Base-by-base conservation (phyloP, 2,329 filamentous ascomycete species). In the Epichloe scottii region DNA sequence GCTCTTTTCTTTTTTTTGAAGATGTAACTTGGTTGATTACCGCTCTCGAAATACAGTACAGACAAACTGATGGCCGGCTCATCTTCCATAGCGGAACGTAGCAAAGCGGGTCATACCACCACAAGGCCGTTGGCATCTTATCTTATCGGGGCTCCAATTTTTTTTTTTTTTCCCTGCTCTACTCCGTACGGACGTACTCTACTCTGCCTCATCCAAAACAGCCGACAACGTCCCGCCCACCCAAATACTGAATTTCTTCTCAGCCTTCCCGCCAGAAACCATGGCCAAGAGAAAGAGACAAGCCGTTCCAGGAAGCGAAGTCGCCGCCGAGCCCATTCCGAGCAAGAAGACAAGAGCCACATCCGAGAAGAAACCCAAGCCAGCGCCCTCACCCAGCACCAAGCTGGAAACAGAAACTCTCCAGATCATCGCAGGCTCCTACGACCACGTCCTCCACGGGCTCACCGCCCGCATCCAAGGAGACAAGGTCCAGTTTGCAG, bases 391-490 rank as follows among this genome's bases (percentile, higher is more conserved):
- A 65, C 42, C 19, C 17, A 12, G 7, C 44, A 34, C 8, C 1
- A 14, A n/a, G 12, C 37, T 49, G 30, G 21, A 46, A 10, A 12
- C 49, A 6, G 68, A 81, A 58, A 83, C 84, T n/a, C 75, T 97
- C 53, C 93, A 97, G 67, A 84, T 98, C 57, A 77, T 97, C 54
- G 84, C 89, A 6, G 93, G 93, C 46, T 96, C 90, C 49, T 98
- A 98, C 70, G 93, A 98, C 64, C 81, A 89, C 56, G 82, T 94
- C 47, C 78, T 98, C 19, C 93, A 98, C 66, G 93, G 93, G 54
- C 77, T 96, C 60, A 88, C 86, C 7, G 89, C 86, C n/a, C 81
- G 81, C 2, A 72, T 95, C 49, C 56, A 60, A 34, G 48, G 57
- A 34, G 56, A 66, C 41, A 57, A 65, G 50, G 73, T 83, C 50